Conservation (phyloP, 2,329 filamentous ascomycete species). For the Trichoderma arundinaceum region DNA sequence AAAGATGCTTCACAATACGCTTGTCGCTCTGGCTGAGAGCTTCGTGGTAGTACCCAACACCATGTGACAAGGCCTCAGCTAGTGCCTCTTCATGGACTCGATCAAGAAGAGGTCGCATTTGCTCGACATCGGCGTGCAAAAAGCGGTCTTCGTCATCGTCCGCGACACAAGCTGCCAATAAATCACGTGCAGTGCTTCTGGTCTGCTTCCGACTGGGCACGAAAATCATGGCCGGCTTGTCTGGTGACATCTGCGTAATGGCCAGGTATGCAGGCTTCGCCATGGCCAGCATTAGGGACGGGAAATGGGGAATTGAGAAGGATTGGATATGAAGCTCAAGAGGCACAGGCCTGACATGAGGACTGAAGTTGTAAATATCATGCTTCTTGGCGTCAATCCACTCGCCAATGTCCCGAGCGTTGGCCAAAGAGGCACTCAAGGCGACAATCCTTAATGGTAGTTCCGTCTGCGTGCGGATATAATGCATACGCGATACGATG, state of each 20-base stretch:
- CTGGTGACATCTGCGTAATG: conserved; percentile 83
- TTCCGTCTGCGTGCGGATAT: conserved; percentile 88
- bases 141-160: conserved; percentile 95
- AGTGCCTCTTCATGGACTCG: conserved; percentile 85
- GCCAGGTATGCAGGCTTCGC: conserved; percentile 90
- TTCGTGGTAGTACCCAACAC: conserved; percentile 97
- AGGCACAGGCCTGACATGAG: conserved; percentile 84
- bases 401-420: conserved; percentile 91
- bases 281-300: conserved; percentile 98
- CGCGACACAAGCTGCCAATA: conserved; percentile 83
- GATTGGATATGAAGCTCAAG: conserved; percentile 94
- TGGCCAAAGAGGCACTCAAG: conserved; percentile 88
- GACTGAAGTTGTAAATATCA: conserved; percentile 98
- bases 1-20: conserved; percentile 91
- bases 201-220: conserved; percentile 94
- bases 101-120: conserved; percentile 80
- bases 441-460: conserved; percentile 85
- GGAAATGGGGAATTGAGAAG: conserved; percentile 94
- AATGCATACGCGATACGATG: conserved; percentile 96
- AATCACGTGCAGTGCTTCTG: conserved; percentile 81
- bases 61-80: conserved; percentile 87
- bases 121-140: conserved; percentile 80
- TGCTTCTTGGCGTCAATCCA: conserved; percentile 99
- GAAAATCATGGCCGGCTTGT: conserved; percentile 90
- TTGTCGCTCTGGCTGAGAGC: conserved; percentile 88